Conservation (phyloP, 1,139 yeast genomes). For the Suhomyces wounanorum region DNA sequence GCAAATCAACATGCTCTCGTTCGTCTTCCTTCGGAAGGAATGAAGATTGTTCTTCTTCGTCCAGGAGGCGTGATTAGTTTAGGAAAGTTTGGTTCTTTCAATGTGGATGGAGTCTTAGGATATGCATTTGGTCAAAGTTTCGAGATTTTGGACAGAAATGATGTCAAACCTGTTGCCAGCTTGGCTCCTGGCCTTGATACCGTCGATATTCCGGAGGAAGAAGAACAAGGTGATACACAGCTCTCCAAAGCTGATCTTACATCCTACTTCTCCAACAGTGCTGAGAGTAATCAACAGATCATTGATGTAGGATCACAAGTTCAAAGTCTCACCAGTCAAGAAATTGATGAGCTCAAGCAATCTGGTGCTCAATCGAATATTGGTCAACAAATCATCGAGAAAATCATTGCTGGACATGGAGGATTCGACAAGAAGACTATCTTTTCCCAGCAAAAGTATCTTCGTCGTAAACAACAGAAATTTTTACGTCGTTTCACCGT, state of each 20-base stretch:
- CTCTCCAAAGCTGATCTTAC: constrained; percentile 43
- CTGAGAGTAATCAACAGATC: constrained; percentile 71
- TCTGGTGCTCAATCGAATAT: constrained; percentile 61
- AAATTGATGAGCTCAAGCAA: constrained; percentile 77
- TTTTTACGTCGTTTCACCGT: constrained; percentile 84
- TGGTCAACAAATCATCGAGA: constrained; percentile 82
- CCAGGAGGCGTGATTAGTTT: constrained; percentile 63
- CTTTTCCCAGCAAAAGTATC: constrained; percentile 87
- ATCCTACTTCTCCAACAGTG: constrained; percentile 42
- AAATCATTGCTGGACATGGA: constrained; percentile 79
- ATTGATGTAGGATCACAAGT: constrained; percentile 73
- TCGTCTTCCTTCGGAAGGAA: constrained; percentile 77
- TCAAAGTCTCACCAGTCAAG: constrained; percentile 72
- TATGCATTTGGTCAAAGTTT: constrained; percentile 86
- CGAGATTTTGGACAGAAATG: constrained; percentile 67
- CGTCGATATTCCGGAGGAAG: constrained; percentile 18
- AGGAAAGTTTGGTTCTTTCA: constrained; percentile 90
- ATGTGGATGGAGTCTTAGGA: constrained; percentile 74
- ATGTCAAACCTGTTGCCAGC: constrained; percentile 51
- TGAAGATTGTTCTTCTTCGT: constrained; percentile 66
- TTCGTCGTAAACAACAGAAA: constrained; percentile 89
- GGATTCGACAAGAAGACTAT: constrained; percentile 88
- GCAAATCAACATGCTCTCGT: constrained; percentile 64
- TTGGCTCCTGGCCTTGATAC: constrained; percentile 20
- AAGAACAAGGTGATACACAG: constrained; percentile 16